Evolutionary conservation across 129 eudicot species (phyloP), one percentile per base, ranked within the genome.

Genomic region (Rutidosis leptorrhynchoides): DNA sequence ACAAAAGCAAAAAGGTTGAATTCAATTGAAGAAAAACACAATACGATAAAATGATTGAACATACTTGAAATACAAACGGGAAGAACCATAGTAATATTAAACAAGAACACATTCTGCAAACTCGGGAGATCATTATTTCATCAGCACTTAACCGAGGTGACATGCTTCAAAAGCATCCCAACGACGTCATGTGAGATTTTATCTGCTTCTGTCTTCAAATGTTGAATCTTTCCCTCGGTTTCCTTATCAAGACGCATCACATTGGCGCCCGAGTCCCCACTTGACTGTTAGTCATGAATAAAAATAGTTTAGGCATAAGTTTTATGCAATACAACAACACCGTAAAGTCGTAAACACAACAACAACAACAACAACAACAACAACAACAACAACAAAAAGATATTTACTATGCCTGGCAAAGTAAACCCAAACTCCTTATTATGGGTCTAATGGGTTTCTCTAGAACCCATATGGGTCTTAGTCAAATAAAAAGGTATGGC

Each of bases 201-300:
- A 52, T 77, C 62, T 7, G 93, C 79, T 64, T 89, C 85, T 2
- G 70, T 26, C 72, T 83, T 85, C 65, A 88, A 72, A 28, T 85
- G 83, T 10, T 76, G 65, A 67, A 89, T 85, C 77, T 85, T 89
- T 55, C 46, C 83, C n/a, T 71, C 82, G 1, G 96, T 88, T 81
- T 88, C 96, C 71, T 73, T 72, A 40, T 88, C 96, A 2, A 88
- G 87, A 17, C 89, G 96, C 78, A 83, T 88, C 64, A 88, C 96
- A 52, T 85, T 88, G 33, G 93, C 96, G 74, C 93, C 87, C n/a
- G 93, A 88, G 66, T 88, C 96, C 23, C 96, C 92, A 70, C 92
- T 88, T 9, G 83, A 80, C 96, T 85, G 91, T 71, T 79, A 35
- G 58, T 54, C 37, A 27, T 58, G 11, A 54, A 19, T 61, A 29